Evolutionary conservation across 2,329 filamentous ascomycete genomes (phyloP).

Genomic region (Exophiala alcalophila): DNA sequence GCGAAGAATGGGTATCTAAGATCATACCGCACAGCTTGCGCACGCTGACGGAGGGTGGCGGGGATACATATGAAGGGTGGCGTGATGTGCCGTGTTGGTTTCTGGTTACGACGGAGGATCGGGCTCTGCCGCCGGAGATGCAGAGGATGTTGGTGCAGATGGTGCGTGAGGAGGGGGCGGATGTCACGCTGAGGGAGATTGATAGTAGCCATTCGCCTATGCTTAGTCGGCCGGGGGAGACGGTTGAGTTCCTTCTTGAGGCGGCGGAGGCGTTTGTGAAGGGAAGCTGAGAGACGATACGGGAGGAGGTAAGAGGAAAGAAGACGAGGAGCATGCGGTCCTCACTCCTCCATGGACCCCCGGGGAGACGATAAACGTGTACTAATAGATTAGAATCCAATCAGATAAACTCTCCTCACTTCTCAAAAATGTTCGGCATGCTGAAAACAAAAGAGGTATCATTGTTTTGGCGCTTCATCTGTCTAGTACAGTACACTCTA

Average conservation of each 20-base stretch:
- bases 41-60: constrained; percentile 46
- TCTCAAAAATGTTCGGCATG: not conserved
- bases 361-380: too few species aligned
- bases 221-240: constrained; percentile 46
- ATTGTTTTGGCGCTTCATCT: not conserved
- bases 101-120: constrained; percentile 45
- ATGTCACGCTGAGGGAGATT: constrained; percentile 41
- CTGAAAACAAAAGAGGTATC: not conserved
- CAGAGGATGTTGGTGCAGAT: constrained; percentile 42
- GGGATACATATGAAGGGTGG: constrained; percentile 49
- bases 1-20: constrained; percentile 41
- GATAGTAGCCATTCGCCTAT: constrained; percentile 51
- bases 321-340: too few species aligned
- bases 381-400: too few species aligned
- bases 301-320: too few species aligned
- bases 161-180: constrained; percentile 39
- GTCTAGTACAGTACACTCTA: constrained; percentile 1
- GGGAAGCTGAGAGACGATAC: too few species aligned
- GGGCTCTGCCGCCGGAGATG: constrained; percentile 39
- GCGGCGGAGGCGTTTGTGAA: constrained; percentile 35
- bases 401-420: not conserved
- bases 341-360: too few species aligned
- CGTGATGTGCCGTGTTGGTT: constrained; percentile 49
- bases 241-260: constrained; percentile 39
- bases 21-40: constrained; percentile 45